Evolutionary conservation across 2,329 filamentous ascomycete genomes (phyloP).

Genomic region (Penicillium thymicola): DNA sequence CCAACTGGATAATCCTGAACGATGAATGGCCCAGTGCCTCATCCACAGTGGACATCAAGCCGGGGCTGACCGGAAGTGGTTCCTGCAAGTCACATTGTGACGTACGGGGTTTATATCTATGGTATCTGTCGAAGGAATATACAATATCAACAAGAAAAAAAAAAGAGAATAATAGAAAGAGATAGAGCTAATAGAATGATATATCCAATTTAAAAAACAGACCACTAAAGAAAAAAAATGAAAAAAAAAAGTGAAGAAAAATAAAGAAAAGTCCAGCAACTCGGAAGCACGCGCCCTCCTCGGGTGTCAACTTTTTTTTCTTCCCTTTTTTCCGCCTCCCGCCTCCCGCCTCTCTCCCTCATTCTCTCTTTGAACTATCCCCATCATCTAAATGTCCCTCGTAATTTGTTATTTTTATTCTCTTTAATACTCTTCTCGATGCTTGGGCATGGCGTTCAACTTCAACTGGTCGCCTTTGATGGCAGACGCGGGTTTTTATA

Average conservation of each 20-base stretch:
- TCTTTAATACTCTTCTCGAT: conserved; percentile 25
- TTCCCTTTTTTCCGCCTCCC: conserved; percentile 8
- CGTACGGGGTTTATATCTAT: not conserved
- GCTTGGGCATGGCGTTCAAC: conserved; percentile 86
- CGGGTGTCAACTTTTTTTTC: conserved; percentile 3
- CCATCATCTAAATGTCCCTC: conserved; percentile 2
- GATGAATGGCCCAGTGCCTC: not conserved
- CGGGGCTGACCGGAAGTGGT: conserved; percentile 14
- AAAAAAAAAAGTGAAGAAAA: not conserved
- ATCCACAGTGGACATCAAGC: conserved; percentile 8
- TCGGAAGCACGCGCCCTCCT: conserved; percentile 1
- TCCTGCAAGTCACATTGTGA: conserved; percentile 8
- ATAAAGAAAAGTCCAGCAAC: not conserved
- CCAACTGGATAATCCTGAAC: not conserved
- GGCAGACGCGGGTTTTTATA: conserved; percentile 87
- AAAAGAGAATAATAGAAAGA: not conserved
- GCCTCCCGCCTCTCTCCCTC: not conserved
- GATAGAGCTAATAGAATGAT: not conserved
- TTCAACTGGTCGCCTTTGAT: conserved; percentile 99
- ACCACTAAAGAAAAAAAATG: not conserved
- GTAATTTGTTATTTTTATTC: not conserved
- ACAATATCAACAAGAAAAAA: not conserved
- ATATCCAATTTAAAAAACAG: not conserved
- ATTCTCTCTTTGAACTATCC: not conserved
- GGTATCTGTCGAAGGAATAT: not conserved